Percentiles rank a stretch among this genome's conserved stretches.
Conservation (phyloP, 768 basidiomycete genomes). For the Termitomyces sp. region DNA sequence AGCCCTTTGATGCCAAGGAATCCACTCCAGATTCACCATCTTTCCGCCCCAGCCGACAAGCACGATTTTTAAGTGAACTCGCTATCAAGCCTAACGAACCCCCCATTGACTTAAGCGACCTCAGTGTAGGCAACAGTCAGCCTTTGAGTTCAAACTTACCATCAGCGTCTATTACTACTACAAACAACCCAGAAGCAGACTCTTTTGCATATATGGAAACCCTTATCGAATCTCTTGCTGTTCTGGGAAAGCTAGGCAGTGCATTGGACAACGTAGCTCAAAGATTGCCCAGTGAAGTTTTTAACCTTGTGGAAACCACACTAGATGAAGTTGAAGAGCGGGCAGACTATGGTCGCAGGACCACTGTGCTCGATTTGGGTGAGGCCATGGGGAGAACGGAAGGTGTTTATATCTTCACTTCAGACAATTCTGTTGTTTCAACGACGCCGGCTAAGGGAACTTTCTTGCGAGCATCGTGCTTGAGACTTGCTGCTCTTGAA, state of each 20-base stretch:
- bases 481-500: conserved; percentile 73
- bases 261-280: conserved; percentile 83
- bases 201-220: conserved; percentile 93
- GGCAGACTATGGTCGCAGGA: conserved; percentile 69
- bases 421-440: conserved; percentile 23
- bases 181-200: conserved; percentile 81
- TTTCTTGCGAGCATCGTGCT: conserved; percentile 43
- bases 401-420: conserved; percentile 49
- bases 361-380: conserved; percentile 32
- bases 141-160: conserved; percentile 14
- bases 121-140: conserved; percentile 23
- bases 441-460: conserved; percentile 22
- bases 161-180: conserved; percentile 13
- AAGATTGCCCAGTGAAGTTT: conserved; percentile 81
- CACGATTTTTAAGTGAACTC: conserved; percentile 61
- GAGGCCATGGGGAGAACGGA: conserved; percentile 40
- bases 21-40: conserved; percentile 37
- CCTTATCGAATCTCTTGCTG: conserved; percentile 87
- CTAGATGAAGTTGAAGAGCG: conserved; percentile 91
- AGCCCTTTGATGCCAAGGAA: conserved; percentile 25
- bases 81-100: conserved; percentile 74
- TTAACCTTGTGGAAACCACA: conserved; percentile 78
- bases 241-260: conserved; percentile 82
- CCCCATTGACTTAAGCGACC: conserved; percentile 60
- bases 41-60: conserved; percentile 47